phyloP scores from a whole-genome alignment of 148 eudicot genomes.

The Pouteria glomerata region DNA sequence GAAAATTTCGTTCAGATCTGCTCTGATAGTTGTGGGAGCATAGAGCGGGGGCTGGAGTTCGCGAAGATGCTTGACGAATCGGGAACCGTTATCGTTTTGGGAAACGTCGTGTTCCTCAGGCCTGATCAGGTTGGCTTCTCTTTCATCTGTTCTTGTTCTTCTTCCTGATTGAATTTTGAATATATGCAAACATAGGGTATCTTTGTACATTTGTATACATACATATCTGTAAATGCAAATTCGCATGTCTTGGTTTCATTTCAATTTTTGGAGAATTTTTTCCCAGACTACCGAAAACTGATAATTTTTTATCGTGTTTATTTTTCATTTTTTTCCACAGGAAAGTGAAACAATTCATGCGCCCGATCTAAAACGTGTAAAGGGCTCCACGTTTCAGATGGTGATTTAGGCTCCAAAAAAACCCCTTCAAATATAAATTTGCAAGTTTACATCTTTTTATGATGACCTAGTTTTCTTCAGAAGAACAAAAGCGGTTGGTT shows the following conservation, averaged over 20 bases:
- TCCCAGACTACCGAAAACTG: constrained; percentile 43
- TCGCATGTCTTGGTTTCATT: no score
- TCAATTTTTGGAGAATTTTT: no score
- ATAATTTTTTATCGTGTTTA: constrained; percentile 43
- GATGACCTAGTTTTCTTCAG: no score
- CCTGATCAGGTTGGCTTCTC: constrained; percentile 74
- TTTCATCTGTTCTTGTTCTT: not conserved
- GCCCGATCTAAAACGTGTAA: constrained; percentile 26
- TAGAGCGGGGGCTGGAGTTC: constrained; percentile 40
- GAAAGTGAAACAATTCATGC: constrained; percentile 54
- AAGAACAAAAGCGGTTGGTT: no score
- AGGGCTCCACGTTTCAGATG: constrained; percentile 29
- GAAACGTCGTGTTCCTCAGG: constrained; percentile 64
- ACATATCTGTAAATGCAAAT: no score
- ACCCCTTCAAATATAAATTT: no score
- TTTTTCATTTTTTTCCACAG: constrained; percentile 53
- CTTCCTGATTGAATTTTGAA: no score
- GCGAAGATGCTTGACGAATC: constrained; percentile 72
- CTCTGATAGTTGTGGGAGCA: constrained; percentile 26
- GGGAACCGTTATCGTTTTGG: constrained; percentile 77
- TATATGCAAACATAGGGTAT: no score
- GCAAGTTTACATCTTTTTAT: no score
- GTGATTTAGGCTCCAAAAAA: no score
- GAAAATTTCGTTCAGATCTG: constrained; percentile 52
- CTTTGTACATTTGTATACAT: no score